These are phyloP conservation scores for Neocallimastix lanati DNA, from an alignment of 192 early-diverging fungal species.

Conservation along the genomic window DNA sequence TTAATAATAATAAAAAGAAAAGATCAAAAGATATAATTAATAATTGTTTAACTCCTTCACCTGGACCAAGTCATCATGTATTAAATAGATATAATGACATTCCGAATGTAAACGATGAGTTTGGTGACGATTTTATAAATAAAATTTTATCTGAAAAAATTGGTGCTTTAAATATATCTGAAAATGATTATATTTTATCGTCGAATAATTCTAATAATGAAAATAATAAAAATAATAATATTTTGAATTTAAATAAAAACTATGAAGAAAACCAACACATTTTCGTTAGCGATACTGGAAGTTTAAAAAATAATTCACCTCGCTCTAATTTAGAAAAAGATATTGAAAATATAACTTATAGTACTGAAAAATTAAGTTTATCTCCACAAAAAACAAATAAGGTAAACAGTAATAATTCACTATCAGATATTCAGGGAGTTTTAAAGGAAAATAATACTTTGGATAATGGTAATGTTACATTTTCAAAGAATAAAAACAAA, in stretches of 20 bases:
- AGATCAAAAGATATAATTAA: too few relatives aligned
- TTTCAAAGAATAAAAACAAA: neutral
- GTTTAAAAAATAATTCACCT: neutral
- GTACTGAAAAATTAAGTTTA: neutral
- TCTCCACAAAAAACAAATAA: neutral
- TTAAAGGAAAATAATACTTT: neutral
- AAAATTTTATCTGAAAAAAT: neutral
- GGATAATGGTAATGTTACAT: neutral
- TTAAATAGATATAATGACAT: neutral
- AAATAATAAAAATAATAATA: neutral
- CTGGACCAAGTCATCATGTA: neutral
- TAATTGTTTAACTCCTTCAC: neutral
- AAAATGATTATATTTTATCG: neutral
- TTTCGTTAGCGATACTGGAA: neutral
- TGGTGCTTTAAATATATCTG: neutral
- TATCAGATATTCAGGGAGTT: neutral
- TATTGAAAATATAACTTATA: neutral
- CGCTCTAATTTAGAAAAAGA: neutral
- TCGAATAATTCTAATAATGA: neutral
- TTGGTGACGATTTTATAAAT: neutral
- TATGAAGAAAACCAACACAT: neutral
- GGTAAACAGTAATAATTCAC: neutral
- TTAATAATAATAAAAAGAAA: too few relatives aligned
- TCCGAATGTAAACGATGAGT: neutral
- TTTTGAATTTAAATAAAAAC: neutral